Conservation (phyloP, 1,284 basidiomycete genomes). For the Volvariella surrecta region DNA sequence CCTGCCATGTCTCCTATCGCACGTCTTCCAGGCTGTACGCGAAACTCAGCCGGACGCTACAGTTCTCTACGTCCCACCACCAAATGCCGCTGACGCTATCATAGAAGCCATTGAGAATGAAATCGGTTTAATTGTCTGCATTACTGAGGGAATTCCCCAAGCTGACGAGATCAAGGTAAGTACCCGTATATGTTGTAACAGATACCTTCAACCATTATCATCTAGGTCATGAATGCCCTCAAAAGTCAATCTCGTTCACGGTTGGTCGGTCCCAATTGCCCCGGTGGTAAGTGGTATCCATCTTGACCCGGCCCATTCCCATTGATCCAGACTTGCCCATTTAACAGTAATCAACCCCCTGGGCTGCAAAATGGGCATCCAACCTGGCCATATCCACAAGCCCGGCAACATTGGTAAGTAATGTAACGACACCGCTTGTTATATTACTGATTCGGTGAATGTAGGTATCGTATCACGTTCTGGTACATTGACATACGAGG, state of each 20-base stretch:
- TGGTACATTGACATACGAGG: constrained; percentile 90
- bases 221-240: constrained; percentile 86
- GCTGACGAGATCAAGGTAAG: constrained; percentile 85
- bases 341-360: constrained; percentile 81
- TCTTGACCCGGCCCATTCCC: no score
- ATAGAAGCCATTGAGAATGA: constrained; percentile 97
- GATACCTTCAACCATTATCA: not conserved
- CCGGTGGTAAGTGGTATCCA: constrained; percentile 44
- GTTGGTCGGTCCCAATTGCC: constrained; percentile 96
- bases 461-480: constrained; percentile 95
- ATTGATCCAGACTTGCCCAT: constrained; percentile 3
- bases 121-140: constrained; percentile 92
- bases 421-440: constrained; percentile 14
- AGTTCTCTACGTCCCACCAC: constrained; percentile 93
- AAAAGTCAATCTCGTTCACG: constrained; percentile 92
- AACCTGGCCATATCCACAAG: constrained; percentile 95
- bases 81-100: constrained; percentile 89
- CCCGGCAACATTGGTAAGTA: constrained; percentile 83
- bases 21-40: constrained; percentile 69
- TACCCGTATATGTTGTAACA: constrained; percentile 12
- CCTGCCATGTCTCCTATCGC: no score
- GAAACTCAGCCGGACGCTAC: constrained; percentile 85
- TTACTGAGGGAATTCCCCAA: constrained; percentile 97
- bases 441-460: not conserved
- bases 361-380: constrained; percentile 99